Base-by-base conservation (phyloP, 139 green algal genomes). In the Zygnema circumcarinatum region DNA sequence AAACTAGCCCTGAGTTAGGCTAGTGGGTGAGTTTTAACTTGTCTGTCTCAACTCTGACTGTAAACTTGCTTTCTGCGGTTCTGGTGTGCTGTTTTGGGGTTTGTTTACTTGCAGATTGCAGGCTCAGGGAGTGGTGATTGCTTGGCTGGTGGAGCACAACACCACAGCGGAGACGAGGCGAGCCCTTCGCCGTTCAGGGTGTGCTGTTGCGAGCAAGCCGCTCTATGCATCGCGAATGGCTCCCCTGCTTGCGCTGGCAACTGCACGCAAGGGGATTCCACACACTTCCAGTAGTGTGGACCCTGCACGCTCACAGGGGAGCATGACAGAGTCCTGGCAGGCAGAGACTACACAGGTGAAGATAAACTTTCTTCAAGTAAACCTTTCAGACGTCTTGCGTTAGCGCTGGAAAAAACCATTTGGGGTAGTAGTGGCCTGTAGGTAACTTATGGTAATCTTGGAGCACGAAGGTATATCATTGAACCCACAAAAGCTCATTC, bases 191-290 rank as follows among this genome's bases (percentile, higher is more conserved):
- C 0, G 56, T 2, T 62, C 81, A 0, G 81, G 81, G 2, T 87
- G 81, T 32, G 74, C 81, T 56, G 62, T 87, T 25, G 81, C 79
- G 20, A 69, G 40, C 1, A 87, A 87, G 81, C 81, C 81, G 32
- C 81, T 87, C 38, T 41, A 83, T 82, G 68, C 81, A 0, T 83
- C 81, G 25, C 74, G 81, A 1, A 87, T 87, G 81, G 81, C 78
- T 72, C 81, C 54, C n/a, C 1, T 87, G 67, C 69, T 87, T 1
- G 79, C 36, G n/a, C 36, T 83, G 33, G 81, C 81, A 2, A 54
- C 76, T 22, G 80, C 42, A 33, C 29, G 67, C n/a, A 84, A 84
- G 76, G 76, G 76, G 20, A 62, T 84, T 54, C 35, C 76, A 21
- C 76, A 84, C 39, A 75, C 76, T 3, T 32, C 35, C 20, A 75